Conservation (phyloP, 2,329 filamentous ascomycete species). For the Pseudocercospora macadamiae region DNA sequence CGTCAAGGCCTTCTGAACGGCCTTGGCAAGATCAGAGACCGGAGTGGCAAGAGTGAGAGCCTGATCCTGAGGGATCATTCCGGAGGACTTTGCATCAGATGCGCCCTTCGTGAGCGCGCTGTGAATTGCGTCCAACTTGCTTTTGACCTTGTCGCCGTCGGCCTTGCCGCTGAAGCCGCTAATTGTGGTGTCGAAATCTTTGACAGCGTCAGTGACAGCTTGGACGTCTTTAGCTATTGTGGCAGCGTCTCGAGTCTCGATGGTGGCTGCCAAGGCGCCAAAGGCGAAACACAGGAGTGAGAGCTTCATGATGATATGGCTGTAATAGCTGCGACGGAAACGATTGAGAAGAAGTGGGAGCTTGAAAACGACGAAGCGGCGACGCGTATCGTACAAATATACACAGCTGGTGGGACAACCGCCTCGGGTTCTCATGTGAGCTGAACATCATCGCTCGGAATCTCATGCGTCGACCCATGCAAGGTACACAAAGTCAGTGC, state of each 20-base stretch:
- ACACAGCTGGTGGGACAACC: not conserved
- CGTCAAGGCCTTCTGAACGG: not conserved
- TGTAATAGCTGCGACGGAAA: not conserved
- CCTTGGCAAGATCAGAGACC: not conserved
- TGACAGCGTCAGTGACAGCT: not conserved
- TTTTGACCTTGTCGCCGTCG: not conserved
- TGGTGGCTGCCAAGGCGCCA: not conserved
- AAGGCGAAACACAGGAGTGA: not conserved
- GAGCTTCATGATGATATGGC: not conserved
- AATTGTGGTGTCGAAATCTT: not conserved
- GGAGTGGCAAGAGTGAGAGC: not conserved
- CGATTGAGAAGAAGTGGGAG: not conserved
- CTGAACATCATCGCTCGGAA: not conserved
- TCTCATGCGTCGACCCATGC: not conserved
- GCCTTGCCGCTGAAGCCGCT: not conserved
- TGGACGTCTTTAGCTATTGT: not conserved
- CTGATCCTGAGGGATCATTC: not conserved
- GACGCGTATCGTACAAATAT: not conserved
- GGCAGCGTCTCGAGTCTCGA: not conserved
- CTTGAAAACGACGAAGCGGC: not conserved
- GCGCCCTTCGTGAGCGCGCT: not conserved
- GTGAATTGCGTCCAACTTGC: not conserved
- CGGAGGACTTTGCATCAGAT: not conserved
- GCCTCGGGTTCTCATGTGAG: not conserved
- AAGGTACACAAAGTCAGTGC: not conserved